phyloP scores from a whole-genome alignment of 192 early-diverging fungal species.

The Gaertneriomyces sp. region DNA sequence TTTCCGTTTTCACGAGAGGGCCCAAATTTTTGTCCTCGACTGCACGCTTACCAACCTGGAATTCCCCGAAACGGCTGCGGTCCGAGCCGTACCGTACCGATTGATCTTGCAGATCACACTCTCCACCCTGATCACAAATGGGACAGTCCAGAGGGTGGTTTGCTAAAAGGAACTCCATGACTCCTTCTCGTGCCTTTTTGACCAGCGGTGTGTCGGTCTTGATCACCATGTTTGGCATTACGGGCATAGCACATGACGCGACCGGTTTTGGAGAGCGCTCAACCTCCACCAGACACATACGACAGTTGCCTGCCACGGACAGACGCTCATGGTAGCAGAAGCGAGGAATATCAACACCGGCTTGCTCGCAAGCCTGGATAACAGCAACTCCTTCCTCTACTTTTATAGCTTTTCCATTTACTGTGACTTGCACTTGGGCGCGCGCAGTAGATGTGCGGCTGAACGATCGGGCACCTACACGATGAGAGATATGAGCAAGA shows the following conservation, averaged over 20 bases:
- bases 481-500: too few species aligned
- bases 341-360: constrained; percentile 82
- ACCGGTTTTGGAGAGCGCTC: constrained; percentile 94
- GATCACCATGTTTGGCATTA: constrained; percentile 95
- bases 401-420: constrained; percentile 86
- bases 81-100: constrained; percentile 92
- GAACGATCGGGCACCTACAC: constrained; percentile 16
- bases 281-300: constrained; percentile 99
- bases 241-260: constrained; percentile 96
- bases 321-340: constrained; percentile 89
- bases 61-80: constrained; percentile 82
- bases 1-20: constrained; percentile 90
- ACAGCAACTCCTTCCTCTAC: constrained; percentile 89
- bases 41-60: constrained; percentile 80
- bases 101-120: constrained; percentile 99
- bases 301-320: constrained; percentile 96
- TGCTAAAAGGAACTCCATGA: constrained; percentile 81
- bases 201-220: constrained; percentile 92
- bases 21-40: constrained; percentile 97
- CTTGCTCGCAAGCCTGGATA: constrained; percentile 97
- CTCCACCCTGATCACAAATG: constrained; percentile 98
- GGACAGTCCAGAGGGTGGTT: constrained; percentile 98
- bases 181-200: constrained; percentile 85
- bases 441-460: constrained; percentile 17
- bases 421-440: constrained; percentile 56